Evolutionary conservation across 768 basidiomycete species (phyloP), one percentile per base, ranked within the genome.

Genomic region (Tremella yokohamensis): DNA sequence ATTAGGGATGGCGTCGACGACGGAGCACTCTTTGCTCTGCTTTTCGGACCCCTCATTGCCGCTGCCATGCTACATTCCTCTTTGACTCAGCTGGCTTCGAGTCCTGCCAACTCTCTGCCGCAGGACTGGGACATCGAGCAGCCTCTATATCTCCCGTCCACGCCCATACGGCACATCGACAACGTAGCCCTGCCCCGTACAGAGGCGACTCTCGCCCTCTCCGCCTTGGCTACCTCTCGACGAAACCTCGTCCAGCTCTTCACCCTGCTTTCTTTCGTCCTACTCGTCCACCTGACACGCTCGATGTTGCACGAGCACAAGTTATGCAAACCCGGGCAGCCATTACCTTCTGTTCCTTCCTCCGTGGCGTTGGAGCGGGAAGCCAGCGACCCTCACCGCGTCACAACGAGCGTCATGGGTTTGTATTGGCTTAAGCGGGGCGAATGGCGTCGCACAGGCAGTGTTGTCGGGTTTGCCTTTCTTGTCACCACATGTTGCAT

Each of bases 1-100:
- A n/a, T 12, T 49, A 91, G 90, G 71, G 84, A 88, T 56, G 87
- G 86, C 48, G 77, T 82, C 12, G 92, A 94, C 71, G 91, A 96
- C 73, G 93, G 93, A 13, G 84, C 87, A 20, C 78, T 89, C 57
- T 90, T 87, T 42, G 90, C 87, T 1, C 78, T 94, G 12, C 81
- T 91, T n/a, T 81, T 92, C 29, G 87, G 86, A 12, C 90, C 92
- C 1, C 79, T 94, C 26, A 84, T 94, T 53, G 82, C 89, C 8
- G 81, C 85, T 9, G 84, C 86, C 0, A 73, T 91, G 52, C 78
- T 90, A 1, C 73, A 60, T 64, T 81, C 82, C 45, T 82, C 81
- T 20, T 79, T 77, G 65, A 77, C 71, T 72, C 69, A 75, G 61
- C 68, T 73, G n/a, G 26, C 62, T 7, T 20, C 71, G 51, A 48